Evolutionary conservation across 176 grass and related monocot species (phyloP), one percentile per base, ranked within the genome.

Genomic region (Zizania latifolia): DNA sequence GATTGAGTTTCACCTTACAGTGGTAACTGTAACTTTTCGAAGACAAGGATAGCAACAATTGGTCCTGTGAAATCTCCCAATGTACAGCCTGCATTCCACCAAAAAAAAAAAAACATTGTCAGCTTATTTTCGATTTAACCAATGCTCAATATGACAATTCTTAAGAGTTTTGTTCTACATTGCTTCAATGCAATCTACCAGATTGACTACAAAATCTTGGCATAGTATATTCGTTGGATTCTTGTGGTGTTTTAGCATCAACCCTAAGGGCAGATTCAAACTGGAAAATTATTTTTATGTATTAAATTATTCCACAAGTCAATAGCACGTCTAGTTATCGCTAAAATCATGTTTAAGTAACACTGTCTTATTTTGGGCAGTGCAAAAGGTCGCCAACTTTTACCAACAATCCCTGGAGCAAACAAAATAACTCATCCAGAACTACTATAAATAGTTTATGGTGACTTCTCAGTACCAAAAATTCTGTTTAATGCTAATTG

Each of bases 21-120:
- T 13, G 82, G 76, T 57, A 88, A 81, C 55, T 90, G 85, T 14
- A 92, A 21, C 87, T 86, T 99, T 69, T 99, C 84, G 50, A 94
- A 86, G 55, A 88, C 22, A 65, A 99, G 33, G n/a, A 94, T 50
- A 39, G 89, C 89, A 65, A 85, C 40, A 56, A 94, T 36, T 29
- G 95, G 95, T 44, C 92, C 95, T 27, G 85, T 87, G 32, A 92
- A 86, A 86, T 99, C 95, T 82, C 95, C 92, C 12, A 99, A 30
- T 17, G 89, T 78, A 85, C 95, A 92, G 54, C 95, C 95, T 99
- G 78, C 79, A 87, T 73, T 19, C 37, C 59, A 68, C 19, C 56
- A 10, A 24, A 79, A 62, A 10, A 24, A 79, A 16, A 19, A 19
- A 70, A 56, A 67, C 19, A 79, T 1, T 70, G 14, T 75, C 44